Percentiles rank a stretch among this genome's conserved stretches.
Conservation (phyloP, 768 basidiomycete genomes). For the Sarcodon sp. region DNA sequence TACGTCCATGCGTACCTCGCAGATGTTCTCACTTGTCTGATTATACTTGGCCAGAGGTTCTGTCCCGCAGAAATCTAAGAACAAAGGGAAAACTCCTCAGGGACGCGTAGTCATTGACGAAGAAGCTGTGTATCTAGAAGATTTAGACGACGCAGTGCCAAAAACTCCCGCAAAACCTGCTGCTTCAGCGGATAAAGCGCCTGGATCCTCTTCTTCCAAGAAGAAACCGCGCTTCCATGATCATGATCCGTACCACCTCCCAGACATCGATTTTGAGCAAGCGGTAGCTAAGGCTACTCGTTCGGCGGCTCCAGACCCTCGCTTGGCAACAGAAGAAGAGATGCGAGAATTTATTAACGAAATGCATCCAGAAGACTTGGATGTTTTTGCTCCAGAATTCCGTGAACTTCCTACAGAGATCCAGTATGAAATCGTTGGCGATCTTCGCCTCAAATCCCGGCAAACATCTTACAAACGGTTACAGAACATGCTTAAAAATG, state of each 20-base stretch:
- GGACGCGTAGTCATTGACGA: constrained; percentile 46
- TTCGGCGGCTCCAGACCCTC: constrained; percentile 63
- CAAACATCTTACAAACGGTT: constrained; percentile 89
- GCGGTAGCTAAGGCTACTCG: constrained; percentile 49
- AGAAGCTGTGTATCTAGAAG: constrained; percentile 80
- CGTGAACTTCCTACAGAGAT: constrained; percentile 89
- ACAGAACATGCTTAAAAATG: constrained; percentile 75
- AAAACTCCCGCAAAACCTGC: constrained; percentile 35
- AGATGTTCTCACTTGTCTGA: constrained; percentile 2
- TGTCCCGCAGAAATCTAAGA: background rate
- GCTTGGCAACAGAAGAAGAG: constrained; percentile 94
- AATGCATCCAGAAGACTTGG: constrained; percentile 92
- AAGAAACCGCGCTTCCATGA: constrained; percentile 58
- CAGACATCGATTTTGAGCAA: constrained; percentile 63
- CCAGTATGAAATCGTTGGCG: constrained; percentile 97
- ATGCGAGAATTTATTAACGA: constrained; percentile 88
- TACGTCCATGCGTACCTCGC: constrained; percentile 10
- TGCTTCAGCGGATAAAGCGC: constrained; percentile 9
- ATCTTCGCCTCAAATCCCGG: constrained; percentile 85
- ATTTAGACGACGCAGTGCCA: constrained; percentile 43
- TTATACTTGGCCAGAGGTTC: background rate
- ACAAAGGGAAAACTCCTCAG: constrained; percentile 31
- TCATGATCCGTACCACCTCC: constrained; percentile 90
- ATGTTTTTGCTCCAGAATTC: constrained; percentile 82
- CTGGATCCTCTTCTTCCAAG: constrained; percentile 34